Evolutionary conservation across 306 rosid genomes (phyloP).

Genomic region (Hippophae rhamnoides): DNA sequence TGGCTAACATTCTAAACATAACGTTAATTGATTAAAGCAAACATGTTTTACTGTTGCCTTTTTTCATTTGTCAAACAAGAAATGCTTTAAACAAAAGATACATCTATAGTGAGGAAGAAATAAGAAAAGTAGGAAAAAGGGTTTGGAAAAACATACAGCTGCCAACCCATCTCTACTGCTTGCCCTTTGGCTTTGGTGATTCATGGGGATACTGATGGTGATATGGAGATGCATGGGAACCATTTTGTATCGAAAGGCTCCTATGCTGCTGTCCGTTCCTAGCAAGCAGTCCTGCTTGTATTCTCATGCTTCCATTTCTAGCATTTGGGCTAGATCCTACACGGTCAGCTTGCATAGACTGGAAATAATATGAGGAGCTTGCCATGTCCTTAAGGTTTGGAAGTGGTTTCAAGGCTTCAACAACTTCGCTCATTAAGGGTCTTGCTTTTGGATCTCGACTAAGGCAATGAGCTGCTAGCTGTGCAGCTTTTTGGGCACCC

Average conservation of each 20-base stretch:
- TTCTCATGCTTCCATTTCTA: conserved; percentile 49
- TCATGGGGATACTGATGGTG: conserved; percentile 71
- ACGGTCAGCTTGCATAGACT: conserved; percentile 70
- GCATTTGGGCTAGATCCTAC: conserved; percentile 57
- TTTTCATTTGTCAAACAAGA: conserved; percentile 42
- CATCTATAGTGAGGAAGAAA: conserved; percentile 32
- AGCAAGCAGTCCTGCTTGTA: conserved; percentile 43
- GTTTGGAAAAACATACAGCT: conserved; percentile 21
- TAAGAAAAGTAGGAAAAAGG: neutral
- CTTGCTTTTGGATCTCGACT: conserved; percentile 85
- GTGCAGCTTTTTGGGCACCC: conserved; percentile 86
- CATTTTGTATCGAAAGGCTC: conserved; percentile 68
- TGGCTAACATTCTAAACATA: conserved; percentile 31
- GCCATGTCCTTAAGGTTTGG: conserved; percentile 97
- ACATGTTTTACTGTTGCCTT: conserved; percentile 21
- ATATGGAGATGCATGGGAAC: conserved; percentile 78
- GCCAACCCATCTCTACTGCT: conserved; percentile 46
- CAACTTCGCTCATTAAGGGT: conserved; percentile 89
- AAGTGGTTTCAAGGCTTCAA: conserved; percentile 80
- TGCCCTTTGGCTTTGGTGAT: conserved; percentile 82
- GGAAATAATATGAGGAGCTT: conserved; percentile 85
- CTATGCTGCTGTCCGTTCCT: conserved; percentile 69
- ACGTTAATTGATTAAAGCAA: conserved; percentile 22
- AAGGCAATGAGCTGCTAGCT: conserved; percentile 89
- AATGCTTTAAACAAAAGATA: conserved; percentile 38